Conservation (phyloP, 495 filamentous ascomycete genomes). For the Hyaloscypha variabilis region DNA sequence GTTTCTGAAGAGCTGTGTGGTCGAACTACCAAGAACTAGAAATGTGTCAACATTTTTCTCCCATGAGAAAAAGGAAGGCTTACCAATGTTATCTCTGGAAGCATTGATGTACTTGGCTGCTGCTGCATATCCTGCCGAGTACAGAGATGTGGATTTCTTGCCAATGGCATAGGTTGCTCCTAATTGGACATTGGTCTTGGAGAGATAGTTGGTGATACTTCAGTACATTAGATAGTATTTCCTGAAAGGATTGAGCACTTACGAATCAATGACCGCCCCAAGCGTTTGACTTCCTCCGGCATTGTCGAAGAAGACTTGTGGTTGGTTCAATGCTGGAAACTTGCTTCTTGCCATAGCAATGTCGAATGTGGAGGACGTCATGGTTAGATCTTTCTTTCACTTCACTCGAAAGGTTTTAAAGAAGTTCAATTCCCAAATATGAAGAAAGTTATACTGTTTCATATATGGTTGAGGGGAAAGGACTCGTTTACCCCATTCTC, state of each 20-base stretch:
- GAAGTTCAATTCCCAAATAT: too few species aligned
- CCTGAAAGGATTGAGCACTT: conserved; percentile 29
- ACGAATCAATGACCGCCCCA: conserved; percentile 66
- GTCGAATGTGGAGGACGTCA: conserved; percentile 42
- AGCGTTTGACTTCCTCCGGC: conserved; percentile 74
- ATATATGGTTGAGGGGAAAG: background rate
- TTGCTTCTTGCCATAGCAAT: conserved; percentile 54
- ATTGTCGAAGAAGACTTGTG: conserved; percentile 75
- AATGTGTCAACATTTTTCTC: conserved; percentile 13
- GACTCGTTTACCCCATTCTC: conserved; percentile 2
- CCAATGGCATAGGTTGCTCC: conserved; percentile 64
- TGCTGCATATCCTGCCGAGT: conserved; percentile 56
- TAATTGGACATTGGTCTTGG: conserved; percentile 71
- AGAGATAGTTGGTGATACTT: conserved; percentile 66
- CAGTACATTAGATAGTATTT: background rate
- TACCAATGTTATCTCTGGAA: conserved; percentile 60
- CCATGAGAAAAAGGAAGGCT: conserved; percentile 10
- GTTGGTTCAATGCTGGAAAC: conserved; percentile 67
- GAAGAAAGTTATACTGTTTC: conserved; percentile 4
- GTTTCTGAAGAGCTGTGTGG: conserved; percentile 75
- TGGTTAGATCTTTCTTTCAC: background rate
- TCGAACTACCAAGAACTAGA: conserved; percentile 65
- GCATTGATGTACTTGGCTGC: conserved; percentile 73
- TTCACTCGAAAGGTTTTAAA: background rate
- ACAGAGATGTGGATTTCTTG: conserved; percentile 55